Conservation (phyloP, 2,329 filamentous ascomycete genomes). For the Fusarium concolor region DNA sequence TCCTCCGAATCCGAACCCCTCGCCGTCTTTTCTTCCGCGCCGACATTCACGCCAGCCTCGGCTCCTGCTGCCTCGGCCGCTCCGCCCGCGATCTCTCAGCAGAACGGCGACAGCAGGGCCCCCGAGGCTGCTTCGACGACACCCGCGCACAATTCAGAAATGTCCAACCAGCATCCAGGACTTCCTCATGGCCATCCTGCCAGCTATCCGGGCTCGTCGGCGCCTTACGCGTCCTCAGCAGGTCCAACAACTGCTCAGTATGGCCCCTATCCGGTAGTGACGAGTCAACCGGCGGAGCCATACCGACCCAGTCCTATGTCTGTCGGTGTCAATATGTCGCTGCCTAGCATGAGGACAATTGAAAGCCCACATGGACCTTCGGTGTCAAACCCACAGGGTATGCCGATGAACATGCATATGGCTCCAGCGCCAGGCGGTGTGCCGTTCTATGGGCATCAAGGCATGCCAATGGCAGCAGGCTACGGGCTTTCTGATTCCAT, state of each 20-base stretch:
- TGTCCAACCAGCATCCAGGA: conserved; percentile 51
- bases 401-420: conserved; percentile 51
- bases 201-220: conserved; percentile 46
- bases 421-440: conserved; percentile 49
- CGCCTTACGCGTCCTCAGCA: conserved; percentile 41
- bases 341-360: conserved; percentile 58
- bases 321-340: conserved; percentile 49
- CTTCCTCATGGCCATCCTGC: conserved; percentile 47
- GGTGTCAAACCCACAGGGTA: conserved; percentile 52
- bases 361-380: conserved; percentile 47
- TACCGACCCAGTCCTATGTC: conserved; percentile 48
- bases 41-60: conserved; percentile 31
- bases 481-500: conserved; percentile 60
- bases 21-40: conserved; percentile 28
- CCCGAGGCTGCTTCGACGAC: conserved; percentile 43
- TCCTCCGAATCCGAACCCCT: conserved; percentile 31
- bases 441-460: conserved; percentile 58
- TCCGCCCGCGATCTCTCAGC: conserved; percentile 39
- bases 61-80: conserved; percentile 35
- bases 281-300: conserved; percentile 45
- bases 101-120: conserved; percentile 50
- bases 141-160: conserved; percentile 44
- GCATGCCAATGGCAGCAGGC: conserved; percentile 49
- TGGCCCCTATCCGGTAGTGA: conserved; percentile 48
- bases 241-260: conserved; percentile 46